phyloP scores from a whole-genome alignment of 2,329 filamentous ascomycete genomes.

The Trichoderma endophyticum region DNA sequence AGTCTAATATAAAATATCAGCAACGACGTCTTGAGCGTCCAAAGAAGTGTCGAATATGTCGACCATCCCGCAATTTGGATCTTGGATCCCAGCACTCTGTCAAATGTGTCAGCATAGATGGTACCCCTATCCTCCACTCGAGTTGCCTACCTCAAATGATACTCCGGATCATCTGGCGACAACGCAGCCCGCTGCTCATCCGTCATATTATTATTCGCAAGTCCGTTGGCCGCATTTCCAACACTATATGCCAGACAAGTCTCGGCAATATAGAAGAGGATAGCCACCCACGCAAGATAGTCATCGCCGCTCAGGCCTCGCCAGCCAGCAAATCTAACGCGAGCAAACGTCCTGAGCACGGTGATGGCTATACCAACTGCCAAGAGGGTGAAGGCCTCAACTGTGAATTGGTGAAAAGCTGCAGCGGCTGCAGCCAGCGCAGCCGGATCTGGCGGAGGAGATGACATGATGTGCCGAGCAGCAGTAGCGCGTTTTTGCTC shows the following conservation, averaged over 20 bases:
- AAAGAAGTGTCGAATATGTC: conserved; percentile 51
- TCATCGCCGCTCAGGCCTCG: conserved; percentile 55
- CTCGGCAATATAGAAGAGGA: conserved; percentile 52
- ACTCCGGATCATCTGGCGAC: conserved; percentile 44
- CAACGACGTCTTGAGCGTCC: conserved; percentile 56
- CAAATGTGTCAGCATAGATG: not conserved
- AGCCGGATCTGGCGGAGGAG: conserved; percentile 20
- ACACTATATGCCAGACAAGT: conserved; percentile 50
- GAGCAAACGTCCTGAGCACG: conserved; percentile 46
- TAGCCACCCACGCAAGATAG: conserved; percentile 55
- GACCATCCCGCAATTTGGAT: conserved; percentile 56
- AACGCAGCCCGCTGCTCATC: conserved; percentile 45
- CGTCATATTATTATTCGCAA: conserved; percentile 58
- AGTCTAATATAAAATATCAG: conserved; percentile 55
- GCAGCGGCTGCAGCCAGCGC: conserved; percentile 25
- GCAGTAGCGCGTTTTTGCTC: not conserved
- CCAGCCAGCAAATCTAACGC: conserved; percentile 47
- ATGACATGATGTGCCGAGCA: not conserved
- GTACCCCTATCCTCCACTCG: too few species aligned
- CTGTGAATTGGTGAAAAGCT: conserved; percentile 28
- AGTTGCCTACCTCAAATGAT: conserved; percentile 33
- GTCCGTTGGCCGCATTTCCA: conserved; percentile 45
- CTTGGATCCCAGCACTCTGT: conserved; percentile 53
- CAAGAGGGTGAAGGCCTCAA: conserved; percentile 43
- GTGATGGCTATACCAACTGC: conserved; percentile 49